phyloP scores from a whole-genome alignment of 2,329 filamentous ascomycete species.

The Claviceps monticola region DNA sequence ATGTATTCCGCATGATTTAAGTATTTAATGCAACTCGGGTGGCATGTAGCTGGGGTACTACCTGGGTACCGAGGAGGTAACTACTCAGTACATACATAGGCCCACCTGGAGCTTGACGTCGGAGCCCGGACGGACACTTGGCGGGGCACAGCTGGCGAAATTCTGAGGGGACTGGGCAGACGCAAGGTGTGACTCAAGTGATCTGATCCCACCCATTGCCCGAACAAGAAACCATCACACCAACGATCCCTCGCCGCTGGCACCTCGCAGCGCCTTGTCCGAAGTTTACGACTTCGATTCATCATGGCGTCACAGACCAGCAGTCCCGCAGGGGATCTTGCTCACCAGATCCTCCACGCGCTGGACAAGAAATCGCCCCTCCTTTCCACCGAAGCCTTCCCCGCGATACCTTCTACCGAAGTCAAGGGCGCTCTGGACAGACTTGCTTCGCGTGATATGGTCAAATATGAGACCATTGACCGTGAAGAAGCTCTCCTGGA shows the following conservation, averaged over 20 bases:
- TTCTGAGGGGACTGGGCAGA: constrained; percentile 2
- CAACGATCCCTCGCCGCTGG: not conserved
- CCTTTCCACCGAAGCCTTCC: constrained; percentile 56
- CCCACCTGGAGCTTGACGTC: not conserved
- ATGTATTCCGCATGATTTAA: too few species aligned
- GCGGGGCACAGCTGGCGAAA: constrained; percentile 5
- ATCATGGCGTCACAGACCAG: constrained; percentile 29
- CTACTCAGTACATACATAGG: not conserved
- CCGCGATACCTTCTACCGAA: constrained; percentile 47
- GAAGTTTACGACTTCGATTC: not conserved
- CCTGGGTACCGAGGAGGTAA: too few species aligned
- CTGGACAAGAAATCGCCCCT: constrained; percentile 51
- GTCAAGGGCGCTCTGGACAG: constrained; percentile 84
- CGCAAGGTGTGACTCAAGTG: constrained; percentile 3
- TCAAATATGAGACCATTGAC: constrained; percentile 73
- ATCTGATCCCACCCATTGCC: not conserved
- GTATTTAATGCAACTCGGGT: too few species aligned
- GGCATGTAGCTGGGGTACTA: too few species aligned
- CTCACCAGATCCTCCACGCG: constrained; percentile 49
- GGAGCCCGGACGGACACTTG: not conserved
- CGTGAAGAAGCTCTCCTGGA: constrained; percentile 66
- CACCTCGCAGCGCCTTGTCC: not conserved
- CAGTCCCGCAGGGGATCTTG: constrained; percentile 39
- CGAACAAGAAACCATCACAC: not conserved
- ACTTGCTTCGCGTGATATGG: constrained; percentile 71